Conservation (phyloP, 1,284 basidiomycete genomes). For the Moniliophthora roreri region DNA sequence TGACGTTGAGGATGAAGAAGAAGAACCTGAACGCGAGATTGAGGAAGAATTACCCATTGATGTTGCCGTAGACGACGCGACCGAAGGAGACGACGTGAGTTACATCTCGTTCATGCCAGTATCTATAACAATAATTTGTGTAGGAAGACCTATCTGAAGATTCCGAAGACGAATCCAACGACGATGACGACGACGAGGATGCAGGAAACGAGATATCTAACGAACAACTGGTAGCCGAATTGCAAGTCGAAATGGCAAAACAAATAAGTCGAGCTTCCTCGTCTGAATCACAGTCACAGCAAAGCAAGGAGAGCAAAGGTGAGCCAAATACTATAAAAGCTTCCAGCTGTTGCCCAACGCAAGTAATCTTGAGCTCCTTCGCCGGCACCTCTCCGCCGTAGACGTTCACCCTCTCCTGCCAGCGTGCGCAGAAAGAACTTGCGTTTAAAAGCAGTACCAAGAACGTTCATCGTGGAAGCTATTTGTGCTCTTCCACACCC, state of each 20-base stretch:
- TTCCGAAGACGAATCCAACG: slow-evolving; percentile 60
- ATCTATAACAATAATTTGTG: no score
- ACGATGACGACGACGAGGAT: slow-evolving; percentile 47
- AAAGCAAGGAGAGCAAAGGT: slow-evolving; percentile 26
- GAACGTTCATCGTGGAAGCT: slow-evolving; percentile 87
- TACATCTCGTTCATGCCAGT: slow-evolving; percentile 7
- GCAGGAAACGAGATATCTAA: slow-evolving; percentile 17
- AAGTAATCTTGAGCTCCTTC: slow-evolving; percentile 19
- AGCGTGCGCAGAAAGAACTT: slow-evolving; percentile 48
- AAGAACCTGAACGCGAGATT: slow-evolving; percentile 40
- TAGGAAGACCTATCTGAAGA: slow-evolving; percentile 54
- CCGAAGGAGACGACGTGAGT: slow-evolving; percentile 55
- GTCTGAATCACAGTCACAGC: slow-evolving; percentile 4
- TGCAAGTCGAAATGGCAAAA: slow-evolving; percentile 7
- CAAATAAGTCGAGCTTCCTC: slow-evolving; percentile 3
- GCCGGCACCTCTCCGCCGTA: slow-evolving; percentile 34
- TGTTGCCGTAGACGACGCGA: slow-evolving; percentile 55
- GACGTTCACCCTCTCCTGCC: slow-evolving; percentile 64
- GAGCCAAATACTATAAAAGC: neutral
- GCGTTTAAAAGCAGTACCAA: slow-evolving; percentile 35
- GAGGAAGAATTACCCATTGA: slow-evolving; percentile 55
- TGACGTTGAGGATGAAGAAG: slow-evolving; percentile 46
- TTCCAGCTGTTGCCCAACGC: slow-evolving; percentile 7
- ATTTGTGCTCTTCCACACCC: slow-evolving; percentile 91
- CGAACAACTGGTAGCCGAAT: slow-evolving; percentile 10